Conservation (phyloP, 345 rosid genomes). For the Gynandropsis gynandra region DNA sequence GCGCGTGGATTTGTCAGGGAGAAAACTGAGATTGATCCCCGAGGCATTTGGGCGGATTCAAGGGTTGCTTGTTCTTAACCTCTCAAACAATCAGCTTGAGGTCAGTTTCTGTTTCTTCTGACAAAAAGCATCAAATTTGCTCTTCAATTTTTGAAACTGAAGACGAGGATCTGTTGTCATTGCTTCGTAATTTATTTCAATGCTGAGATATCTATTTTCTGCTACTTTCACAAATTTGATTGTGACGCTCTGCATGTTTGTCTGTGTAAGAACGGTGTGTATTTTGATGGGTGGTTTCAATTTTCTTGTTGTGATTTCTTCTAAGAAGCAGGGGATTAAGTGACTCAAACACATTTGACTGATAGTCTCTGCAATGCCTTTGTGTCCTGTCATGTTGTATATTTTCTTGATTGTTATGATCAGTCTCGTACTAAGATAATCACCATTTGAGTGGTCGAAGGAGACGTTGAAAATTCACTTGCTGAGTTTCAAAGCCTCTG, state of each 20-base stretch:
- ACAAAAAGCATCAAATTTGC: neutral
- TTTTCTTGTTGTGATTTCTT: constrained; percentile 2
- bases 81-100: constrained; percentile 73
- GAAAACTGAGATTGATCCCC: constrained; percentile 58
- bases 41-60: constrained; percentile 81
- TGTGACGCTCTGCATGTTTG: too few species aligned
- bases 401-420: neutral
- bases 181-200: too few species aligned
- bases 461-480: neutral
- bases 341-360: too few species aligned
- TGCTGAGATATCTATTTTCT: neutral
- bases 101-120: constrained; percentile 27
- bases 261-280: too few species aligned
- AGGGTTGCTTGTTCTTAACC: constrained; percentile 54
- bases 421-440: too few species aligned
- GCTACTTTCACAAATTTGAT: neutral
- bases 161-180: too few species aligned
- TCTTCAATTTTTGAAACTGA: too few species aligned
- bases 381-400: too few species aligned
- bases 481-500: neutral
- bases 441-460: neutral
- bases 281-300: too few species aligned
- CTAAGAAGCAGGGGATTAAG: too few species aligned
- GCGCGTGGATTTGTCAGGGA: constrained; percentile 57
- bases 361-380: too few species aligned